Conservation (phyloP, 2,329 filamentous ascomycete genomes). For the Fusarium denticulatum region DNA sequence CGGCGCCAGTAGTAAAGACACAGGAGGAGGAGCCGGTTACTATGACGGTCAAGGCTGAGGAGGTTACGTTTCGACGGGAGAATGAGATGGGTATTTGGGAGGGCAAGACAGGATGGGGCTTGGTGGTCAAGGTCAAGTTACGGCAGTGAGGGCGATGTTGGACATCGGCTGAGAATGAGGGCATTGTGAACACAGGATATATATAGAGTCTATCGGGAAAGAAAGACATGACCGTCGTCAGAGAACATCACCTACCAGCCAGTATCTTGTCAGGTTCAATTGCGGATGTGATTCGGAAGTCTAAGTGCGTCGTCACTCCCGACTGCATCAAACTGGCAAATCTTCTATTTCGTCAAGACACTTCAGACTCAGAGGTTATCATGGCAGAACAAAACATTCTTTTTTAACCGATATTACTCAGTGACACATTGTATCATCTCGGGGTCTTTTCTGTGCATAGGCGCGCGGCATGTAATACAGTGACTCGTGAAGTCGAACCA, state of each 20-base stretch:
- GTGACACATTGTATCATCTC: neutral
- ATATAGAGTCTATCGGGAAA: neutral
- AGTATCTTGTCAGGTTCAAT: neutral
- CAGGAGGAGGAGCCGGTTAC: slow-evolving; percentile 42
- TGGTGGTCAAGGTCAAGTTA: slow-evolving; percentile 55
- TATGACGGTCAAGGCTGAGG: slow-evolving; percentile 57
- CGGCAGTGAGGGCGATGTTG: slow-evolving; percentile 4
- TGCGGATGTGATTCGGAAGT: fast-evolving
- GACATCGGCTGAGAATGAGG: neutral
- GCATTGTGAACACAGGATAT: neutral
- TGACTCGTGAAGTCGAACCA: neutral
- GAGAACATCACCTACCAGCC: too few relatives aligned
- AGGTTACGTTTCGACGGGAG: slow-evolving; percentile 61
- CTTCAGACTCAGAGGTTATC: too few relatives aligned
- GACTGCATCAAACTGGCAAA: neutral
- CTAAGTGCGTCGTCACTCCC: neutral
- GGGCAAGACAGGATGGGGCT: slow-evolving; percentile 59
- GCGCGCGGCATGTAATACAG: neutral
- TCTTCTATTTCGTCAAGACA: fast-evolving
- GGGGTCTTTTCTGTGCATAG: neutral
- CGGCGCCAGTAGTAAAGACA: neutral
- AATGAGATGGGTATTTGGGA: slow-evolving; percentile 64
- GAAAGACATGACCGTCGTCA: neutral
- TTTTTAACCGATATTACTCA: neutral
- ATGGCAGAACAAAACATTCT: neutral